These are phyloP conservation scores for Quercus tomentella DNA, from an alignment of 331 rosid genomes.

Conservation along the genomic window DNA sequence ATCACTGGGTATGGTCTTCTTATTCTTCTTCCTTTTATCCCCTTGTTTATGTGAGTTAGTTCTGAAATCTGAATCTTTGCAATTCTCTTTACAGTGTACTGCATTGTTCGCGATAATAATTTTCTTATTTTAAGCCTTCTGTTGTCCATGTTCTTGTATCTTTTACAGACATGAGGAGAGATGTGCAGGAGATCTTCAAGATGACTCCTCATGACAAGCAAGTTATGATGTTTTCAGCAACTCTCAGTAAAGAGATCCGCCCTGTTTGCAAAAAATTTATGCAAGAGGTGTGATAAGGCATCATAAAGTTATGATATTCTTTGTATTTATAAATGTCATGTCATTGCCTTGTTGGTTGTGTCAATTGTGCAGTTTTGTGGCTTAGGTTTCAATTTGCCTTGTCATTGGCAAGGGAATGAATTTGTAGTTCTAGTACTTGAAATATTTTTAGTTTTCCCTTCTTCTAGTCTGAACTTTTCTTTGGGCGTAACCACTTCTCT, in stretches of 20 bases:
- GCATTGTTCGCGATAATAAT: not conserved
- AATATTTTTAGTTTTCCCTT: no score
- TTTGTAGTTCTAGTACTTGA: no score
- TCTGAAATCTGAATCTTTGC: not conserved
- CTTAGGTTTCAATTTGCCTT: no score
- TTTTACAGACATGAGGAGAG: conserved; percentile 83
- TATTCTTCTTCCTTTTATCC: not conserved
- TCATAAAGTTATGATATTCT: no score
- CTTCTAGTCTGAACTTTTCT: no score
- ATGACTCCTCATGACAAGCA: conserved; percentile 97
- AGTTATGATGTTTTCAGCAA: conserved; percentile 98
- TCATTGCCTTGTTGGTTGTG: no score
- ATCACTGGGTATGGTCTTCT: conserved; percentile 68
- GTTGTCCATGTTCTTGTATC: not conserved
- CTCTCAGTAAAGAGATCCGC: conserved; percentile 96
- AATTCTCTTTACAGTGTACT: not conserved
- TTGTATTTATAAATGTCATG: no score
- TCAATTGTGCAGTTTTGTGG: no score
- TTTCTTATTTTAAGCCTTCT: not conserved
- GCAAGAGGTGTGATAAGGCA: conserved; percentile 63
- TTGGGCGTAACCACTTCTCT: no score
- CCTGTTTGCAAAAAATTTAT: conserved; percentile 97
- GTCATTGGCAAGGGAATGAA: no score
- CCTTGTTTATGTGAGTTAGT: not conserved
- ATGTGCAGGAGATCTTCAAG: conserved; percentile 92